Percentiles rank a stretch among this genome's conserved stretches.
Evolutionary conservation across 2,329 filamentous ascomycete genomes (phyloP).

Genomic region (Exophiala xenobiotica): DNA sequence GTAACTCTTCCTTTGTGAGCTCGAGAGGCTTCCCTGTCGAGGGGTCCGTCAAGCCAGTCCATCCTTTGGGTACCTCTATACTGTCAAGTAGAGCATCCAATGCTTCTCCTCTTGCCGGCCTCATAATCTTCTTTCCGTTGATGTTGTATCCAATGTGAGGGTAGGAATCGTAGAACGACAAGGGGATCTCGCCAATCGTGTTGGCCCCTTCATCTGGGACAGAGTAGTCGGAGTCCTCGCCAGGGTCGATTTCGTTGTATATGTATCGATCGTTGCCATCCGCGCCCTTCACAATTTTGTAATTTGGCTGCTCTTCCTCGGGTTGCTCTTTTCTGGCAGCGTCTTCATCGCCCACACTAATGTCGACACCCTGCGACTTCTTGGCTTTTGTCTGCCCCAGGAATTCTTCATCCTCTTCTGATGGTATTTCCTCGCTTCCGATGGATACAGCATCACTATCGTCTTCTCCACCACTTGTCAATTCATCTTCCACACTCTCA

Average conservation of each 20-base stretch:
- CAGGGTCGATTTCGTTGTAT: constrained; percentile 89
- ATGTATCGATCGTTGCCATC: constrained; percentile 89
- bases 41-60: constrained; percentile 93
- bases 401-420: constrained; percentile 34
- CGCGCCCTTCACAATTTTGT: constrained; percentile 70
- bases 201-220: constrained; percentile 77
- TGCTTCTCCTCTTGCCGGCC: constrained; percentile 89
- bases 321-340: constrained; percentile 44
- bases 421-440: constrained; percentile 15
- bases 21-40: constrained; percentile 90
- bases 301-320: constrained; percentile 53
- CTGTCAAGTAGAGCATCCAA: constrained; percentile 91
- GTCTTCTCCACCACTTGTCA: constrained; percentile 12
- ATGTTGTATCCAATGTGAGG: constrained; percentile 99
- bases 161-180: constrained; percentile 95
- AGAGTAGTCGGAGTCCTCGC: constrained; percentile 94
- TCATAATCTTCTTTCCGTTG: constrained; percentile 96
- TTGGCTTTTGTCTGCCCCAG: constrained; percentile 3
- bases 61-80: constrained; percentile 95
- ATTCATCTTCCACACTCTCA: constrained; percentile 37
- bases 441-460: constrained; percentile 40
- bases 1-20: constrained; percentile 81
- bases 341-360: constrained; percentile 44
- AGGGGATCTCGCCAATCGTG: constrained; percentile 91
- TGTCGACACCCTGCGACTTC: constrained; percentile 55